Base-by-base conservation (phyloP, 1,284 basidiomycete species). In the Ceraceosorus guamensis region DNA sequence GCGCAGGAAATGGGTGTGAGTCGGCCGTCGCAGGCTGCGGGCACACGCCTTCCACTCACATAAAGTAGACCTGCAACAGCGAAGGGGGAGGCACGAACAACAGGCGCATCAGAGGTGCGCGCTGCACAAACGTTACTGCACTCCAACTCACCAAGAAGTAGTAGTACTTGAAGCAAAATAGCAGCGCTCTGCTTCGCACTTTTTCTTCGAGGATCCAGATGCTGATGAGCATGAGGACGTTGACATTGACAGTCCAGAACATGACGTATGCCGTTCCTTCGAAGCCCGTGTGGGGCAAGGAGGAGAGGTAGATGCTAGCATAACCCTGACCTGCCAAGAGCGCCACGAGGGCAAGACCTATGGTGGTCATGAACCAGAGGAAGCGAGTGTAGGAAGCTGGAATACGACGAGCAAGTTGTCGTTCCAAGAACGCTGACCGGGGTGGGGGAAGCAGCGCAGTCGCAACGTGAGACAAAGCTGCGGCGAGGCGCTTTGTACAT, bases 281-380 rank as follows among this genome's bases (percentile, higher is more conserved):
- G 5, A 82, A 60, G 5, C 79, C 80, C 0, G 79, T 79, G 63
- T 83, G 82, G 24, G 82, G 82, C 4, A 82, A 65, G 0, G 82
- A 82, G 7, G 76, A 77, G 4, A 83, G 74, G 63, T 80, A 83
- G 16, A 82, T 72, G 47, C 78, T 80, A 1, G 82, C 80, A 60
- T 82, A 83, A 56, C 78, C 81, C 71, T 83, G 82, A 5, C 82
- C 82, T n/a, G 79, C 78, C n/a, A 82, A 75, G 7, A 82, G 72
- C 0, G 81, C 78, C 53, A 81, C 76, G n/a, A 80, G 76, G 30
- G 80, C 80, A 4, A 82, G 77, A 1, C 77, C 78, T n/a, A 82
- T 72, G 32, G 78, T 79, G 2, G 76, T 73, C 75, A 82, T 79
- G 71, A 83, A 83, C 82, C 81, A 82, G 11, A 82, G 68, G 66